A percentile compares a stretch with the other conserved stretches of the same genome.
Conservation (phyloP, 306 rosid species). For the Cicer arietinum region DNA sequence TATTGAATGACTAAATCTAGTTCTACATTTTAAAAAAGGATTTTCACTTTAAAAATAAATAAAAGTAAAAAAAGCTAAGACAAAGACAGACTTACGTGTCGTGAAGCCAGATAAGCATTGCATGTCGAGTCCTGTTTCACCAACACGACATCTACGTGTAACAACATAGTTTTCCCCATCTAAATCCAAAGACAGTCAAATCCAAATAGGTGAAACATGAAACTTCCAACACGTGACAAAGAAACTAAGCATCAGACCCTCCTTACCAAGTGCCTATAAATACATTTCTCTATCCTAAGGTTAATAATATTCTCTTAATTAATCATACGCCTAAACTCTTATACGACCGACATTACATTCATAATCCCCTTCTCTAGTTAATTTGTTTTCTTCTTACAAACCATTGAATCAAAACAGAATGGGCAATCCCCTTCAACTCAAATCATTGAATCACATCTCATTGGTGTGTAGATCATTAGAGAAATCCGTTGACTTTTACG, state of each 20-base stretch:
- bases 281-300: not conserved
- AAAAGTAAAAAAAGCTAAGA: not conserved
- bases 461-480: slow-evolving; percentile 68
- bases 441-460: slow-evolving; percentile 88
- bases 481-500: slow-evolving; percentile 67
- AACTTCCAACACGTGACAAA: slow-evolving; percentile 25
- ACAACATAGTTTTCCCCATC: slow-evolving; percentile 5
- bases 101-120: slow-evolving; percentile 32
- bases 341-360: slow-evolving; percentile 14
- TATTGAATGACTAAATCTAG: too few species aligned
- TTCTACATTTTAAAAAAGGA: too few species aligned
- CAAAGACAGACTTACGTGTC: slow-evolving; percentile 46
- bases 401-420: not conserved
- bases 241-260: not conserved
- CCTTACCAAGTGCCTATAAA: slow-evolving; percentile 18
- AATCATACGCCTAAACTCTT: not conserved
- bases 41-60: too few species aligned
- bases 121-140: slow-evolving; percentile 42
- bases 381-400: not conserved
- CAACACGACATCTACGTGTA: slow-evolving; percentile 45
- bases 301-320: not conserved
- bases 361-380: not conserved
- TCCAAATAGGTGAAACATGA: slow-evolving; percentile 6
- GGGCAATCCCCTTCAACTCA: slow-evolving; percentile 68
- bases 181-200: not conserved